These are phyloP conservation scores for Fistulifera pelliculosa DNA, from an alignment of 108 stramenopile genomes.

Conservation along the genomic window DNA sequence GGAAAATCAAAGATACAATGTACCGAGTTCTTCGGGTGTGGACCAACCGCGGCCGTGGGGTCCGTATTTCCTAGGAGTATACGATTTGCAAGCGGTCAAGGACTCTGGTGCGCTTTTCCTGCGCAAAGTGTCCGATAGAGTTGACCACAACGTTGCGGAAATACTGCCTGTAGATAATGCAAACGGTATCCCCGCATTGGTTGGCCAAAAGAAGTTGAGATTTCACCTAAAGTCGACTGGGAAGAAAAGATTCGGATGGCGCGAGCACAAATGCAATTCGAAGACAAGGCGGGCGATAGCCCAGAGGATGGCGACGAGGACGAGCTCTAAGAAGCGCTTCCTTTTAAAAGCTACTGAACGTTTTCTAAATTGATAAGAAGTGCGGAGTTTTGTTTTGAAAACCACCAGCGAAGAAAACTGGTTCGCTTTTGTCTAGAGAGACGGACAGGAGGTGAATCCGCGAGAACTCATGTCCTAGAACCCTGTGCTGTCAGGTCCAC, in stretches of 20 bases:
- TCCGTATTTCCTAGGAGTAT: conserved; percentile 81
- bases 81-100: conserved; percentile 65
- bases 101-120: conserved; percentile 75
- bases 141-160: conserved; percentile 62
- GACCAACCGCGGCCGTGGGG: conserved; percentile 66
- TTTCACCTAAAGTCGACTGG: conserved; percentile 31
- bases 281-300: too few relatives aligned
- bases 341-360: too few relatives aligned
- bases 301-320: too few relatives aligned
- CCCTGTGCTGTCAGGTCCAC: too few relatives aligned
- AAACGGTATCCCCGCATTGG: conserved; percentile 53
- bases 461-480: too few relatives aligned
- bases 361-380: too few relatives aligned
- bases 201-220: conserved; percentile 53
- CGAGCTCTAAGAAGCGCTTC: too few relatives aligned
- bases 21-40: conserved; percentile 40
- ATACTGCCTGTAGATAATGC: conserved; percentile 55
- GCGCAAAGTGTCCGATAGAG: conserved; percentile 61
- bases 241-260: neutral
- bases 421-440: too few relatives aligned
- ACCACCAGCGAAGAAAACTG: too few relatives aligned
- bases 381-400: too few relatives aligned
- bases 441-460: too few relatives aligned
- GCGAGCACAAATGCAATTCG: too few relatives aligned
- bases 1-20: conserved; percentile 39